A percentile compares a stretch with the other conserved stretches of the same genome.
phyloP scores from a whole-genome alignment of 169 alveolate genomes.

The Cytauxzoon felis region DNA sequence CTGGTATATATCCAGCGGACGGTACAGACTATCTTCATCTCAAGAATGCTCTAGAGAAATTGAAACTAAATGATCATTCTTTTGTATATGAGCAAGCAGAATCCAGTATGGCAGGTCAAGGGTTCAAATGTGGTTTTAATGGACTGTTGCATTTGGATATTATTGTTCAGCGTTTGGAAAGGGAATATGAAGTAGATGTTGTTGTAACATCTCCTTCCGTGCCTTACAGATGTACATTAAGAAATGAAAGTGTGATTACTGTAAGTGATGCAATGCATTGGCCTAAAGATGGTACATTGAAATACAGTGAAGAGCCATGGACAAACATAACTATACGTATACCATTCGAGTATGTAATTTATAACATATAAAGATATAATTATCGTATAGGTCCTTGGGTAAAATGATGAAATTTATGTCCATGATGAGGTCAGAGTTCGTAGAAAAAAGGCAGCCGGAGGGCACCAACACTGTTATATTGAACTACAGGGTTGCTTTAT shows the following conservation, averaged over 20 bases:
- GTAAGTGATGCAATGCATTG: constrained; percentile 62
- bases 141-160: constrained; percentile 93
- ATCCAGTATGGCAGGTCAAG: constrained; percentile 88
- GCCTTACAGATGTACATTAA: constrained; percentile 49
- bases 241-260: constrained; percentile 17
- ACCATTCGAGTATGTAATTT: constrained; percentile 45
- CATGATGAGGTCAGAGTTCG: constrained; percentile 63
- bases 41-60: constrained; percentile 77
- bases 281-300: constrained; percentile 48
- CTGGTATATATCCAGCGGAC: constrained; percentile 88
- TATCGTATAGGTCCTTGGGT: constrained; percentile 18
- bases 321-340: constrained; percentile 50
- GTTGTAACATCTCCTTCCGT: constrained; percentile 88
- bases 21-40: constrained; percentile 65
- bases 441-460: constrained; percentile 50
- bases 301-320: constrained; percentile 61
- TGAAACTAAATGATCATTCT: constrained; percentile 86
- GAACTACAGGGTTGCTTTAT: constrained; percentile 82
- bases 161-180: constrained; percentile 85
- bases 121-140: constrained; percentile 91
- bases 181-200: constrained; percentile 82
- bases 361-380: not conserved
- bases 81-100: constrained; percentile 79
- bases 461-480: constrained; percentile 65
- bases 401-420: constrained; percentile 26